Conservation (phyloP, 305 asterid species). For the Fraxinus albicans region DNA sequence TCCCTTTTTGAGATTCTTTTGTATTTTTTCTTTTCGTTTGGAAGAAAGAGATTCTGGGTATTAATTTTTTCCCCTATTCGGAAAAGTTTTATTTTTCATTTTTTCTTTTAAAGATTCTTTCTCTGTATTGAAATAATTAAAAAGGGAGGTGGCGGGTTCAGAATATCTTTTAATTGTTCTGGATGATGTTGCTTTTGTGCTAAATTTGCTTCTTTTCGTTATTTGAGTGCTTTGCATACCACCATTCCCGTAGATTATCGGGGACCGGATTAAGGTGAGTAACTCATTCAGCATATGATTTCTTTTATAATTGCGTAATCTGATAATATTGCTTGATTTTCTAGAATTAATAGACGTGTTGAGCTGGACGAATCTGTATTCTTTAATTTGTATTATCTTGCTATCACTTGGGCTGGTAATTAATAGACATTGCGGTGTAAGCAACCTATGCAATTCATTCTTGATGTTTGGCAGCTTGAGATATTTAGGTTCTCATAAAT, state of each 20-base stretch:
- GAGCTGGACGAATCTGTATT: constrained; percentile 25
- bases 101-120: constrained; percentile 28
- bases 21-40: neutral
- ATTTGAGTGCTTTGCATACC: constrained; percentile 40
- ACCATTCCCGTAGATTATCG: constrained; percentile 32
- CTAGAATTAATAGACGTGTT: constrained; percentile 20
- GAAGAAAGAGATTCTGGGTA: constrained; percentile 14
- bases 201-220: constrained; percentile 30
- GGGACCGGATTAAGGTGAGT: constrained; percentile 44
- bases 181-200: constrained; percentile 28
- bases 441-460: neutral
- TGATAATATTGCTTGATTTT: constrained; percentile 14
- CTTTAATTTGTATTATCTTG: neutral
- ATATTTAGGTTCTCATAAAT: neutral
- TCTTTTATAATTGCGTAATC: constrained; percentile 2
- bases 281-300: constrained; percentile 19
- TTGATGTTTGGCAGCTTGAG: neutral
- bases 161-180: constrained; percentile 16
- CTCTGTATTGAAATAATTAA: constrained; percentile 31
- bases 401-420: neutral
- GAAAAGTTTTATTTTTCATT: constrained; percentile 18
- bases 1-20: constrained; percentile 1
- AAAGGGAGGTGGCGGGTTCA: constrained; percentile 8
- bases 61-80: neutral
- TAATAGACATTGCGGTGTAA: neutral